phyloP scores from a whole-genome alignment of 805 yeast genomes.

The Hanseniaspora mollemarum region DNA sequence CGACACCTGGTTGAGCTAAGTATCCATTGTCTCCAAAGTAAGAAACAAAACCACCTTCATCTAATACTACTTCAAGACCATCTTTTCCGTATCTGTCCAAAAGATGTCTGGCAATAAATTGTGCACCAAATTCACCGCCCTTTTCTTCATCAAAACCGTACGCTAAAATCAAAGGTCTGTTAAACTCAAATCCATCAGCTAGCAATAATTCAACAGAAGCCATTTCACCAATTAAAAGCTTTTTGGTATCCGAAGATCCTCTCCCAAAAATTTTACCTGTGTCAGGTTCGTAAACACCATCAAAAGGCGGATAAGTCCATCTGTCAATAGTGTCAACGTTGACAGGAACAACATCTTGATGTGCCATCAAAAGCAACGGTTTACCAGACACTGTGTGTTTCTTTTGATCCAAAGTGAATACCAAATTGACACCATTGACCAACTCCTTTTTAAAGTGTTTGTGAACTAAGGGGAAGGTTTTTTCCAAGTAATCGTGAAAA shows the following conservation, averaged over 20 bases:
- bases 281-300: conserved; percentile 46
- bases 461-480: conserved; percentile 41
- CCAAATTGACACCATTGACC: conserved; percentile 47
- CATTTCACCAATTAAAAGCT: conserved; percentile 45
- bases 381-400: conserved; percentile 29
- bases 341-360: conserved; percentile 65
- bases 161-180: conserved; percentile 43
- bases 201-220: conserved; percentile 43
- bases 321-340: conserved; percentile 39
- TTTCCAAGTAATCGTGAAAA: conserved; percentile 40
- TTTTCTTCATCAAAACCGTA: conserved; percentile 62
- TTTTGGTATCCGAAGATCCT: conserved; percentile 56
- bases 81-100: conserved; percentile 43
- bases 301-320: conserved; percentile 53
- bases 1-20: conserved; percentile 41
- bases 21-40: conserved; percentile 32
- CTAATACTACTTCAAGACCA: conserved; percentile 47
- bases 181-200: conserved; percentile 34
- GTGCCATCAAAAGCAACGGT: conserved; percentile 56
- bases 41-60: conserved; percentile 40
- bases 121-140: conserved; percentile 43
- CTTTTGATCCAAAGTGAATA: conserved; percentile 37
- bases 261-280: conserved; percentile 45
- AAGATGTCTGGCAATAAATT: conserved; percentile 33
- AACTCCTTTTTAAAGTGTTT: conserved; percentile 34